Base-by-base conservation (phyloP, 768 basidiomycete genomes). In the Paxillus ammoniavirescens region DNA sequence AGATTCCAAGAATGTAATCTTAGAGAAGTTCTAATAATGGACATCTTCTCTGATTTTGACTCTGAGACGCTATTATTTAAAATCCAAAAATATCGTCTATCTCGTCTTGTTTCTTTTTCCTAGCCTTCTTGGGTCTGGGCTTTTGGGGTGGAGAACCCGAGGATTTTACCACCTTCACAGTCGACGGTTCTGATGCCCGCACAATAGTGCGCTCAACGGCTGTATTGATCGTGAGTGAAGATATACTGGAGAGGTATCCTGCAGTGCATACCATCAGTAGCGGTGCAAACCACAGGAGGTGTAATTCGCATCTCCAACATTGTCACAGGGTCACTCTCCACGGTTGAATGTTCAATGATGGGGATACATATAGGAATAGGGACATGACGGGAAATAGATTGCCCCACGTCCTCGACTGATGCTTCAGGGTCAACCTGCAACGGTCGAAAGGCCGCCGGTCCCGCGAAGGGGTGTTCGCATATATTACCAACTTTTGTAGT, bases 31-130 rank as follows among this genome's bases (percentile, higher is more conserved):
- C 12, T 14, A 50, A 21, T 35, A 10, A 8, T 37, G 4, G 37
- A 38, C 18, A 10, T 30, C 14, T 17, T 28, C 31, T 21, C 49
- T 26, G 15, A 47, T 33, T 21, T 37, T 26, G 26, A 26, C 26
- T 14, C 35, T 35, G 31, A 35, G 35, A 35, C 5, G 10, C 35
- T 35, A 35, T 49, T 54, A n/a, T n/a, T n/a, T n/a, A 73, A 47
- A 72, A 74, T 0, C 78, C 81, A 64, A 87, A 87, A 18, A 88
- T 87, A n/a, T 78, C 79, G 57, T 88, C 86, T 36, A 88, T 88
- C 61, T 86, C 86, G 58, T 88, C 78, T 50, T 60, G 71, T 41
- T 65, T 68, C 54, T 65, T 69, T 63, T 73, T 79, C 56, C 69
- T 74, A 58, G 72, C 74, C 54, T 68, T 73, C 57, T 72, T 76